Evolutionary conservation across 2,329 filamentous ascomycete species (phyloP).

Genomic region (Cladosporium sp.): DNA sequence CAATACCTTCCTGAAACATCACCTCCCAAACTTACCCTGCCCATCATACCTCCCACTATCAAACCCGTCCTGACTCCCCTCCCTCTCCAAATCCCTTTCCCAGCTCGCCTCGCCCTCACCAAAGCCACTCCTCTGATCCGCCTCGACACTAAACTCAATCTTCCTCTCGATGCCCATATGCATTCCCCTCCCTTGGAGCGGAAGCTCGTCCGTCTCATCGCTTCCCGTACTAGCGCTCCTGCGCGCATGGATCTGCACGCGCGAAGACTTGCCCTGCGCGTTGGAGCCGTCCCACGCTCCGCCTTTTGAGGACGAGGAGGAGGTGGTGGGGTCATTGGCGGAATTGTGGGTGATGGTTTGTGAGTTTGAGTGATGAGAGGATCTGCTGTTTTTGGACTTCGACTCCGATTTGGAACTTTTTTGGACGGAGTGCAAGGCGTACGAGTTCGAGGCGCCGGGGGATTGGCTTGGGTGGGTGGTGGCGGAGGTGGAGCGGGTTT

Average conservation of each 20-base stretch:
- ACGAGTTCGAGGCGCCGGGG: background rate
- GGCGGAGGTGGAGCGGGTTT: background rate
- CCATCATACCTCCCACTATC: too few relatives aligned
- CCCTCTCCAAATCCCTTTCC: conserved; percentile 2
- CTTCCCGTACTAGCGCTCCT: background rate
- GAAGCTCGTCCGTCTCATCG: background rate
- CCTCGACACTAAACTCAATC: conserved; percentile 10
- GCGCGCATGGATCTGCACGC: background rate
- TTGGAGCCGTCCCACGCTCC: conserved; percentile 1
- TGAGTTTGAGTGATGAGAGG: background rate
- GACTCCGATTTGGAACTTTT: background rate
- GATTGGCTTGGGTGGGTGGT: background rate
- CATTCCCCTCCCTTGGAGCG: background rate
- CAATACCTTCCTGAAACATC: too few relatives aligned
- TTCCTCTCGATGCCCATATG: background rate
- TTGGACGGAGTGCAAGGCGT: background rate
- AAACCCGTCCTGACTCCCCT: background rate
- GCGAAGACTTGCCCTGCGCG: background rate
- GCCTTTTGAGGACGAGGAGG: too few relatives aligned
- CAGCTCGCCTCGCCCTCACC: background rate
- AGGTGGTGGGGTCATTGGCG: background rate
- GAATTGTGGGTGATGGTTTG: background rate
- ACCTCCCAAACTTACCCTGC: too few relatives aligned
- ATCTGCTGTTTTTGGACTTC: background rate
- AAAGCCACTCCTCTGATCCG: background rate